Evolutionary conservation across 768 basidiomycete genomes (phyloP).

Genomic region (Suillus fuscotomentosus): DNA sequence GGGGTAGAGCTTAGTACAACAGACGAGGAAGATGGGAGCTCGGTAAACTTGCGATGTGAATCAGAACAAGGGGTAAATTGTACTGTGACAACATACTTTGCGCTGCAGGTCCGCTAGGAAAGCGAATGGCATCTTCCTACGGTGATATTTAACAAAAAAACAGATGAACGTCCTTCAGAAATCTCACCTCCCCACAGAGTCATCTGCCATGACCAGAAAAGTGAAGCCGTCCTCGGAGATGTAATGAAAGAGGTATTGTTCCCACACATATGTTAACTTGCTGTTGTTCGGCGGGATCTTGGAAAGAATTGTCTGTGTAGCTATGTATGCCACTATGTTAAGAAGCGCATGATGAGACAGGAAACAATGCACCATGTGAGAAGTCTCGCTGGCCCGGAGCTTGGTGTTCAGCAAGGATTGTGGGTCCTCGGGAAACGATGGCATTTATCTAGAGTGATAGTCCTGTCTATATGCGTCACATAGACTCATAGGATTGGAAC

Average conservation of each 20-base stretch:
- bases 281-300: slow-evolving; percentile 93
- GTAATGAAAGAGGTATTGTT: slow-evolving; percentile 93
- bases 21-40: slow-evolving; percentile 64
- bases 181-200: slow-evolving; percentile 80
- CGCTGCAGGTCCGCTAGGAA: slow-evolving; percentile 87
- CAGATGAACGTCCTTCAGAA: neutral
- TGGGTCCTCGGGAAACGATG: slow-evolving; percentile 73
- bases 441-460: slow-evolving; percentile 64
- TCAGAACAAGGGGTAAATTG: slow-evolving; percentile 10
- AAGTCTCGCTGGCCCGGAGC: slow-evolving; percentile 75
- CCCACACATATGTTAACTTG: slow-evolving; percentile 87
- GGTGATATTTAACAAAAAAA: slow-evolving; percentile 5
- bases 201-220: slow-evolving; percentile 94
- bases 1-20: slow-evolving; percentile 45
- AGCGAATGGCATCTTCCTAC: slow-evolving; percentile 88
- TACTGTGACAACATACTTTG: slow-evolving; percentile 42
- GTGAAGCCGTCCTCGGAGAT: slow-evolving; percentile 84
- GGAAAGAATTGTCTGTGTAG: slow-evolving; percentile 84
- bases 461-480: neutral
- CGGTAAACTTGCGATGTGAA: slow-evolving; percentile 46
- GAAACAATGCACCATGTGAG: slow-evolving; percentile 63
- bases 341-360: neutral
- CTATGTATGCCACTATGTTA: slow-evolving; percentile 35
- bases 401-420: slow-evolving; percentile 86
- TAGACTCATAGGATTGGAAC: neutral